phyloP scores from a whole-genome alignment of 345 rosid species.

The Limnanthes douglasii region DNA sequence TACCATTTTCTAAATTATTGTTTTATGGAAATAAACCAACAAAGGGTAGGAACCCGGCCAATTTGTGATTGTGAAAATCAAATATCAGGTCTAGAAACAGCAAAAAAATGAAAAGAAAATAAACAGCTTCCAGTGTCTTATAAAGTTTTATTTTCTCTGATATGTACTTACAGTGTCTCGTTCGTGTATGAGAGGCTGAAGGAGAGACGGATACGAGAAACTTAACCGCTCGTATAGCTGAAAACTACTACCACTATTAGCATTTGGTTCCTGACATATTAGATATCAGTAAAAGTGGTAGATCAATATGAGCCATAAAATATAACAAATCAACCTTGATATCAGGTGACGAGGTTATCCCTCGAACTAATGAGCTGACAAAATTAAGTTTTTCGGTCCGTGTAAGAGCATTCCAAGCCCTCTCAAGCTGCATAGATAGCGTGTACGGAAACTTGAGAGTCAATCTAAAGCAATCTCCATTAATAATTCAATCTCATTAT shows the following conservation, averaged over 20 bases:
- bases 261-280: slow-evolving; percentile 25
- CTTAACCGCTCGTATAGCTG: slow-evolving; percentile 60
- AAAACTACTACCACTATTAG: slow-evolving; percentile 21
- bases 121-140: too few species aligned
- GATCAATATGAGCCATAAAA: too few species aligned
- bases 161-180: slow-evolving; percentile 57
- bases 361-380: slow-evolving; percentile 29
- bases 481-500: not conserved
- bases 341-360: slow-evolving; percentile 39
- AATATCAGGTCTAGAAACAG: too few species aligned
- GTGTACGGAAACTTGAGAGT: too few species aligned
- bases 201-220: slow-evolving; percentile 53
- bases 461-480: too few species aligned
- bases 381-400: slow-evolving; percentile 43
- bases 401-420: slow-evolving; percentile 65
- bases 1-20: too few species aligned
- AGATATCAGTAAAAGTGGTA: not conserved
- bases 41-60: too few species aligned
- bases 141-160: too few species aligned
- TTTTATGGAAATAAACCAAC: too few species aligned
- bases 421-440: slow-evolving; percentile 36
- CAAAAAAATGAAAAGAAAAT: not conserved
- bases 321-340: slow-evolving; percentile 20
- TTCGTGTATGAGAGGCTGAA: slow-evolving; percentile 70
- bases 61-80: too few species aligned